phyloP scores from a whole-genome alignment of 371 early-diverging fungal species.

The Mortierella sp. region DNA sequence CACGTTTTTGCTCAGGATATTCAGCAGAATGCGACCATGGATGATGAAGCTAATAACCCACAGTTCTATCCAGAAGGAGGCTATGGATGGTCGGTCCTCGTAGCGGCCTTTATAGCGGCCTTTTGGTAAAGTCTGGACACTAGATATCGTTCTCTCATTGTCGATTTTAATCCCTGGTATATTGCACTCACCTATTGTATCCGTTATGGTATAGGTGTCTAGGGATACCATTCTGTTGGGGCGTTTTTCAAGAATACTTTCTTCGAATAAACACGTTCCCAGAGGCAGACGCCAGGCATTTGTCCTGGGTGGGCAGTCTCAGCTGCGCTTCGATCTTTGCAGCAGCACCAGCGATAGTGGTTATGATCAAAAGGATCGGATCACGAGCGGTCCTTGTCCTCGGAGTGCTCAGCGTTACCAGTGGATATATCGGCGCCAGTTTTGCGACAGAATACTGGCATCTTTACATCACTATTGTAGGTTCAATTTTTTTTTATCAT shows the following conservation, averaged over 20 bases:
- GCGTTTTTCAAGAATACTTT: conserved; percentile 30
- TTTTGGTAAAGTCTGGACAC: too few relatives aligned
- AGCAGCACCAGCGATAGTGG: conserved; percentile 19
- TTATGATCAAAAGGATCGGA: conserved; percentile 6
- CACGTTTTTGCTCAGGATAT: too few relatives aligned
- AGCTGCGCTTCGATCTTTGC: conserved; percentile 19
- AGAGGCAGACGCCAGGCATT: background rate
- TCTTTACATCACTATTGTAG: conserved; percentile 18
- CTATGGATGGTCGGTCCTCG: conserved; percentile 24
- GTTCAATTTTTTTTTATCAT: background rate
- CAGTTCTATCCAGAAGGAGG: conserved; percentile 20
- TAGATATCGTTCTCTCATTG: background rate
- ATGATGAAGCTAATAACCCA: background rate
- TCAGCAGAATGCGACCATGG: background rate
- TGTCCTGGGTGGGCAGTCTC: conserved; percentile 32
- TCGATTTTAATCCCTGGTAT: too few relatives aligned
- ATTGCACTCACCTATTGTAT: too few relatives aligned
- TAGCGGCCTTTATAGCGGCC: conserved; percentile 8
- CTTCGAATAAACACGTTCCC: conserved; percentile 13
- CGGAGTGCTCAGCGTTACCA: conserved; percentile 5
- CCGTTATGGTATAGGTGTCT: conserved; percentile 13
- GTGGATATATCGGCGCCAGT: conserved; percentile 14
- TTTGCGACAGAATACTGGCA: conserved; percentile 24
- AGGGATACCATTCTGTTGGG: conserved; percentile 26
- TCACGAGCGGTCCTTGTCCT: conserved; percentile 1